Base-by-base conservation (phyloP, 768 basidiomycete species). In the Panellus pusillus region DNA sequence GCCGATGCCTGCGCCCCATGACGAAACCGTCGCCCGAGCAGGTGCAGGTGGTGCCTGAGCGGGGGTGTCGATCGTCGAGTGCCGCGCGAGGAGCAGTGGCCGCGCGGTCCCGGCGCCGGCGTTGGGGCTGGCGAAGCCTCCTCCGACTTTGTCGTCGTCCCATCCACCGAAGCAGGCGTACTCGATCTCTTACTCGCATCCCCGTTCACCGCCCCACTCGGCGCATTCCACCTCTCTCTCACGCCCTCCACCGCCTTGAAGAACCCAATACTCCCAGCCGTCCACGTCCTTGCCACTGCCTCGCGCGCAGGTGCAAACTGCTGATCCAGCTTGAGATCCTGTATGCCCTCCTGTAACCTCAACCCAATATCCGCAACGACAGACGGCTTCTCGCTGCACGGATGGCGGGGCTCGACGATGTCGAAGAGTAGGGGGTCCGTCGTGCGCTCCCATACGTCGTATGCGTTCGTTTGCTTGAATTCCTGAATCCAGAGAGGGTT, bases 371-470 rank as follows among this genome's bases (percentile, higher is more conserved):
- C 97, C 5, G 93, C 79, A 4, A 98, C 89, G 1, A 91, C 84
- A 13, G 90, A 89, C 0, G 91, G 89, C 65, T 91, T 92, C 61
- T 92, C 91, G 54, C 86, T 91, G 68, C 95, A 97, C 36, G 96
- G 96, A 70, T 98, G 96, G 44, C 91, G 78, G 32, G 96, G 91
- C 68, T 99, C 97, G 49, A 96, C 82, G 44, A 98, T 91, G 66
- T 99, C 97, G 65, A 99, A 99, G 11, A 98, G 72, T 57, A 93
- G 75, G 1, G 93, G 89, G 69, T 99, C 97, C 1, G 97, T 98
- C 37, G 85, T 82, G 41, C 82, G 75, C 45, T 98, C 84, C 97
- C 97, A 99, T 3, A 92, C 82, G 49, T 89, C 84, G 67, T 85
- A 95, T 0, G 94, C 93, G 61, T 87, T 83, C 24, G 96, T 95